Base-by-base conservation (phyloP, 1,139 yeast genomes). In the Suhomyces bolitotheri region DNA sequence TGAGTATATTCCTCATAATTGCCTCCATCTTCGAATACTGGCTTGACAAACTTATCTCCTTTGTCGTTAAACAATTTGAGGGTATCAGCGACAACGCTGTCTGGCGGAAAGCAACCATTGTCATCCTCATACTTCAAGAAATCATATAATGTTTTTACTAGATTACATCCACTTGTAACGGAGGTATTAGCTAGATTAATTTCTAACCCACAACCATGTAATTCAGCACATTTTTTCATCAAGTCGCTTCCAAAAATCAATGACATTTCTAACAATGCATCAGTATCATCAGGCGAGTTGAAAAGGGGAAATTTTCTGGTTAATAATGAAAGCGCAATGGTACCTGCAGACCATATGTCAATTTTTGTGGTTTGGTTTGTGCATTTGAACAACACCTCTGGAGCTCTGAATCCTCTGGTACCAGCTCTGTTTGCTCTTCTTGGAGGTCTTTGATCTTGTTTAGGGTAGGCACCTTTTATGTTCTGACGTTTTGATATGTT, bases 401-500 rank as follows among this genome's bases (percentile, higher is more conserved):
- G 97, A 0, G 97, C 96, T 47, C 97, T 73, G 56, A 89, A 89
- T 0, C 97, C 97, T 50, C 98, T 75, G 0, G 99, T 94, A 2
- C 99, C 99, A 1, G 98, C 98, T 51, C 99, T 79, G 54, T 92
- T 92, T 2, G 97, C 97, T 41, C 98, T 73, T 52, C 96, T 75
- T 2, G 95, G 89, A 1, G 95, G 88, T 43, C 97, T 68, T 40
- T 79, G 78, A 58, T 87, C 95, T 47, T 82, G 82, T 51, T 83
- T 85, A 5, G 89, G 84, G 51, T 83, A 85, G 4, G 94, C 95
- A 29, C 80, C 80, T 29, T 76, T 67, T 28, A 69, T 56, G 39
- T 67, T 67, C 27, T 66, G 51, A 34, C 75, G 52, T 42, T 66
- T 67, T 27, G 54, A 53, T 29, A 59, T 58, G 3, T 60, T 44